These are phyloP conservation scores for Calendula officinalis DNA, from an alignment of 129 eudicot genomes.

Conservation along the genomic window DNA sequence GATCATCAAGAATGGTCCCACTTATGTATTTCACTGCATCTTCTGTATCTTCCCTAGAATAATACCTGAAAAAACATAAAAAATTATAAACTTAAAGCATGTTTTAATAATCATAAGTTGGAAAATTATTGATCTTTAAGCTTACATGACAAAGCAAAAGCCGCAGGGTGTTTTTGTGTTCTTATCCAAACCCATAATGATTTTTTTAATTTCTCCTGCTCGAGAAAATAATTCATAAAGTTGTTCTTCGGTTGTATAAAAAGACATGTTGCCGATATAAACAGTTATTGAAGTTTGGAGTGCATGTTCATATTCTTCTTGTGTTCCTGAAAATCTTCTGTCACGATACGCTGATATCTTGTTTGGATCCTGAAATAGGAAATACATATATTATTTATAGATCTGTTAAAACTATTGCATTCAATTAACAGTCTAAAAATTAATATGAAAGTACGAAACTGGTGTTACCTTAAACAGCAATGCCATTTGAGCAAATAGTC, in stretches of 20 bases:
- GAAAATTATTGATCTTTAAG: background rate
- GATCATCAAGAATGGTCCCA: constrained; percentile 97
- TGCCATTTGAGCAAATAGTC: constrained; percentile 28
- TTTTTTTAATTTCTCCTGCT: constrained; percentile 95
- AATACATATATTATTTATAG: constrained; percentile 14
- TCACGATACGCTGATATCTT: constrained; percentile 91
- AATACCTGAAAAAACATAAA: constrained; percentile 58
- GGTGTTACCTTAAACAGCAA: constrained; percentile 40
- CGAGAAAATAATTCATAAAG: constrained; percentile 87
- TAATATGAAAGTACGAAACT: background rate
- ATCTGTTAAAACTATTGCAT: background rate
- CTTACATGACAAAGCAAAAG: constrained; percentile 89
- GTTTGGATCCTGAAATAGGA: constrained; percentile 58
- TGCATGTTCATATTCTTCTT: constrained; percentile 93
- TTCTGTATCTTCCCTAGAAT: constrained; percentile 94
- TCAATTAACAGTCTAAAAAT: background rate
- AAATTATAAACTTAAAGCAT: background rate
- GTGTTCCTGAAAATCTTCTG: constrained; percentile 88
- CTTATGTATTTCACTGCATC: constrained; percentile 92
- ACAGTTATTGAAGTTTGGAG: constrained; percentile 71
- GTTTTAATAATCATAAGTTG: background rate
- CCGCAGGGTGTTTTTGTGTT: constrained; percentile 96
- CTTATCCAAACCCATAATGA: constrained; percentile 95
- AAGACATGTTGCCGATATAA: constrained; percentile 94
- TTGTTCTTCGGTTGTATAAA: constrained; percentile 97